Evolutionary conservation across 768 basidiomycete species (phyloP).

Genomic region (Mycena filopes): DNA sequence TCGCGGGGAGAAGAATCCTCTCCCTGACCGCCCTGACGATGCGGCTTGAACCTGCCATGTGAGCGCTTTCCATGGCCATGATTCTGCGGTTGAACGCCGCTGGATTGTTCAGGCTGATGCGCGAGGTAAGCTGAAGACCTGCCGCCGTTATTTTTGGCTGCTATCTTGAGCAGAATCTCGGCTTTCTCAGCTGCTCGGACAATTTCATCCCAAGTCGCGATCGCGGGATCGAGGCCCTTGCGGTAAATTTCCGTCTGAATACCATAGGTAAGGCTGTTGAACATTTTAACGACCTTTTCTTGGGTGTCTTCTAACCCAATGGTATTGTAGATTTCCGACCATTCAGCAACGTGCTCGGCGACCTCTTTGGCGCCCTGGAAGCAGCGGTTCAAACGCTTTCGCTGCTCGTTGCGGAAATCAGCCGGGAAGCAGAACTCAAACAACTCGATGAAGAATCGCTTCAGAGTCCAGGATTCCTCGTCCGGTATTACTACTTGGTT

Average conservation of each 20-base stretch:
- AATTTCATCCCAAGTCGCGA: conserved; percentile 2
- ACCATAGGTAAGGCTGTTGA: conserved; percentile 32
- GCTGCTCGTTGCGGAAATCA: conserved; percentile 30
- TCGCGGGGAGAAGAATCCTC: neutral
- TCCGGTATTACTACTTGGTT: conserved; percentile 33
- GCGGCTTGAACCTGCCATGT: too few relatives aligned
- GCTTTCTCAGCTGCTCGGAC: neutral
- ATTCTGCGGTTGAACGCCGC: too few relatives aligned
- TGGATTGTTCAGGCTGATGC: too few relatives aligned
- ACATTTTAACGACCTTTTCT: conserved; percentile 38
- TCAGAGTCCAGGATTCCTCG: conserved; percentile 36
- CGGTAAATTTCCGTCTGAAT: conserved; percentile 29
- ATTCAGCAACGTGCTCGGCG: conserved; percentile 36
- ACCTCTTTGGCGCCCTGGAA: conserved; percentile 26
- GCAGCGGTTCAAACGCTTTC: conserved; percentile 6
- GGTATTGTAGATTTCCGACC: conserved; percentile 34
- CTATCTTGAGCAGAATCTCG: neutral
- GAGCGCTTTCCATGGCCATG: too few relatives aligned
- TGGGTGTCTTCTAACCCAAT: conserved; percentile 33
- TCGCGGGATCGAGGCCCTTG: conserved; percentile 31
- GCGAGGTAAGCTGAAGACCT: too few relatives aligned
- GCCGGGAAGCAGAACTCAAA: conserved; percentile 51
- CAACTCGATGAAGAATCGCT: conserved; percentile 44
- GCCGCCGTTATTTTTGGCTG: neutral
- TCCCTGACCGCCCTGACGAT: neutral